Conservation (phyloP, 306 rosid genomes). For the Alnus glutinosa region DNA sequence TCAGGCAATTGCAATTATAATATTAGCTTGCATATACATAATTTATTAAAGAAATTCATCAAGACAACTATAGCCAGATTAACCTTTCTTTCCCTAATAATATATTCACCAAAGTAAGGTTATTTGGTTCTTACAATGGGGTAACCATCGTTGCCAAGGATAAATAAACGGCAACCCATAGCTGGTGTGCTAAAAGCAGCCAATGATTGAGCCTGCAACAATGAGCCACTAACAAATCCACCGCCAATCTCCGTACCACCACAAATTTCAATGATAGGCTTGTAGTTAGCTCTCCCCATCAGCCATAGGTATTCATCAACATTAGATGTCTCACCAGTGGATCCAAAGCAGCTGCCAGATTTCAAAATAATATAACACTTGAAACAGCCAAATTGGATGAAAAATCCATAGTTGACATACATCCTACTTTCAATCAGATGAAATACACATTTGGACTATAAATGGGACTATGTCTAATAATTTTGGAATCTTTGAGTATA, state of each 20-base stretch:
- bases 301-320: slow-evolving; percentile 95
- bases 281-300: slow-evolving; percentile 92
- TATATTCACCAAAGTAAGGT: not conserved
- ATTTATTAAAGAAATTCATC: not conserved
- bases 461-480: too few species aligned
- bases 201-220: slow-evolving; percentile 84
- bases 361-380: slow-evolving; percentile 9
- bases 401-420: slow-evolving; percentile 3
- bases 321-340: slow-evolving; percentile 94
- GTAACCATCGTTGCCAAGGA: slow-evolving; percentile 66
- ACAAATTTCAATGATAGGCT: slow-evolving; percentile 90
- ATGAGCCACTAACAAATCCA: slow-evolving; percentile 80
- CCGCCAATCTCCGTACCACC: slow-evolving; percentile 99
- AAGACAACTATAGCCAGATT: slow-evolving; percentile 7
- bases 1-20: not conserved
- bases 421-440: slow-evolving; percentile 22
- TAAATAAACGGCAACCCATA: slow-evolving; percentile 80
- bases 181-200: slow-evolving; percentile 98
- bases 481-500: too few species aligned
- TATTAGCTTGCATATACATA: not conserved
- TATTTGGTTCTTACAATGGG: slow-evolving; percentile 64
- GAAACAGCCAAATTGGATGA: not conserved
- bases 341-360: slow-evolving; percentile 74
- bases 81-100: not conserved
- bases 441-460: too few species aligned